These are phyloP conservation scores for Syncephalastrum monosporum DNA, from an alignment of 371 early-diverging fungal species.

Conservation along the genomic window DNA sequence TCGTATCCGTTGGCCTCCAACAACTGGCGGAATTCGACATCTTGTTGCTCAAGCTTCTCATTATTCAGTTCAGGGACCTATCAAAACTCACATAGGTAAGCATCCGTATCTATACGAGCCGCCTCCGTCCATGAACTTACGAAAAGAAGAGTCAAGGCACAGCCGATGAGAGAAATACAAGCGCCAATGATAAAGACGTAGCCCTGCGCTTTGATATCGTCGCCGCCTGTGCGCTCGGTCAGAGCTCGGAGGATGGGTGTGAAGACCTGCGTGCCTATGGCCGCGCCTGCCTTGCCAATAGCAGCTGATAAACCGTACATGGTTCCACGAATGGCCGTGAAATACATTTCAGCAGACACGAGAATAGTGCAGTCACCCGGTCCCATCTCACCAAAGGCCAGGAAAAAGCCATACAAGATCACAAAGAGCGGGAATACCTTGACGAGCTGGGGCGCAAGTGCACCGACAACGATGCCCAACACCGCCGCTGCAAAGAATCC, in stretches of 20 bases:
- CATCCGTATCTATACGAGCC: background rate
- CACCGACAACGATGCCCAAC: conserved; percentile 53
- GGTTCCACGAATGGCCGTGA: conserved; percentile 61
- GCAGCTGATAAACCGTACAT: conserved; percentile 58
- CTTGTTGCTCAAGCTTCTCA: conserved; percentile 40
- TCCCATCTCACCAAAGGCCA: conserved; percentile 57
- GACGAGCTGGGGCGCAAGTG: conserved; percentile 37
- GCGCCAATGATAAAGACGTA: conserved; percentile 54
- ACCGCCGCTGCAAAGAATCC: conserved; percentile 52
- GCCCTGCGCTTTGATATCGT: conserved; percentile 35
- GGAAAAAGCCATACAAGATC: conserved; percentile 56
- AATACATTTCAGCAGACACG: conserved; percentile 54
- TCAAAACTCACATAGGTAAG: conserved; percentile 15
- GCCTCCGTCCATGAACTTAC: conserved; percentile 12
- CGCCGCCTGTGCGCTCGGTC: conserved; percentile 29
- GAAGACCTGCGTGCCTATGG: conserved; percentile 52
- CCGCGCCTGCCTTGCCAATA: conserved; percentile 54
- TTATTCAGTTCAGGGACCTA: conserved; percentile 19
- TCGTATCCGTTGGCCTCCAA: conserved; percentile 50
- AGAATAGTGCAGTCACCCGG: conserved; percentile 56
- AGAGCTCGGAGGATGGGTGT: conserved; percentile 44
- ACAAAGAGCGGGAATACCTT: conserved; percentile 52
- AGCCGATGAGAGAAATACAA: conserved; percentile 48
- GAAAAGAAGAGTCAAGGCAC: conserved; percentile 39
- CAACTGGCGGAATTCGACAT: conserved; percentile 45